These are phyloP conservation scores for Phialophora verrucosa DNA, from an alignment of 2,329 filamentous ascomycete species.

Conservation along the genomic window DNA sequence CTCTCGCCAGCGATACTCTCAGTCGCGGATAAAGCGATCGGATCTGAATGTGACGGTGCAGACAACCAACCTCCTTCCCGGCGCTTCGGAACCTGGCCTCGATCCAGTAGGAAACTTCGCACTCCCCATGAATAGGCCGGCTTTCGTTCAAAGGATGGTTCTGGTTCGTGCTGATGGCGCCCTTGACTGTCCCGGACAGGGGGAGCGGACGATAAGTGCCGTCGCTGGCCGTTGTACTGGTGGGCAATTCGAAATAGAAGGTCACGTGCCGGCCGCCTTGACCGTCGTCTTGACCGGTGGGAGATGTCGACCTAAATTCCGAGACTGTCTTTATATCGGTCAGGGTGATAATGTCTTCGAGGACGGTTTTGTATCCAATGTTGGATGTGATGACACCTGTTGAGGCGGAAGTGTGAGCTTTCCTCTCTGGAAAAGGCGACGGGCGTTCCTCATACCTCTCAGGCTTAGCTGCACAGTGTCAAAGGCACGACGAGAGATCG, in stretches of 20 bases:
- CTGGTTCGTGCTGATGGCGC: conserved; percentile 14
- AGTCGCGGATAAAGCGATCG: conserved; percentile 25
- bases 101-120: conserved; percentile 34
- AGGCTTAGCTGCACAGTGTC: conserved; percentile 32
- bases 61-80: conserved; percentile 26
- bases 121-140: conserved; percentile 23
- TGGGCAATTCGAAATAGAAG: conserved; percentile 34
- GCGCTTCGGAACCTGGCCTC: conserved; percentile 29
- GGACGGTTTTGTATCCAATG: conserved; percentile 21
- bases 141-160: conserved; percentile 26
- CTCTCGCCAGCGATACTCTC: conserved; percentile 12
- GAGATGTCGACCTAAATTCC: conserved; percentile 18
- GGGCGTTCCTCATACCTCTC: conserved; percentile 21
- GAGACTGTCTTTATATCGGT: conserved; percentile 31
- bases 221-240: conserved; percentile 6
- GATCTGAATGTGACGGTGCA: conserved; percentile 24
- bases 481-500: conserved; percentile 20
- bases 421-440: neutral
- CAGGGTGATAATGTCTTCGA: conserved; percentile 35
- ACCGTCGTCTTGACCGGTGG: conserved; percentile 6
- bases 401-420: neutral
- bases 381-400: conserved; percentile 32
- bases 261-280: conserved; percentile 20
- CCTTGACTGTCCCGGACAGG: conserved; percentile 21
- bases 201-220: conserved; percentile 26